These are phyloP conservation scores for Spathaspora passalidarum DNA, from an alignment of 805 yeast species.

Conservation along the genomic window DNA sequence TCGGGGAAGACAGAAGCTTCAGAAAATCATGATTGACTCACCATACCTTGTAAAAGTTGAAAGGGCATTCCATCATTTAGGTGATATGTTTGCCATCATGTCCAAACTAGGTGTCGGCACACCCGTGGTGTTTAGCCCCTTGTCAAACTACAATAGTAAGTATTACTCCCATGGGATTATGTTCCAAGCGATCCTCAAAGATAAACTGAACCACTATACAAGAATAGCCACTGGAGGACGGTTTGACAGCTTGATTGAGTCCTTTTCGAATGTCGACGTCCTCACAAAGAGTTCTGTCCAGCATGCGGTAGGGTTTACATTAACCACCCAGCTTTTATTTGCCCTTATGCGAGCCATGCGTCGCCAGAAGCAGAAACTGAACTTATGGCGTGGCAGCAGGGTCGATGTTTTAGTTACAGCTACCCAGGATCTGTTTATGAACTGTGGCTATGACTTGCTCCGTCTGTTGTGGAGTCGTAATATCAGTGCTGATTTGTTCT, in stretches of 20 bases:
- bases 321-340: conserved; percentile 51
- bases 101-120: conserved; percentile 58
- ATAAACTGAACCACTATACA: conserved; percentile 41
- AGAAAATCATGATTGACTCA: conserved; percentile 71
- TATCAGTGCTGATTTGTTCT: conserved; percentile 68
- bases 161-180: conserved; percentile 80
- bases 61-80: conserved; percentile 58
- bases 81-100: conserved; percentile 52
- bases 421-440: conserved; percentile 47
- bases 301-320: conserved; percentile 79
- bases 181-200: conserved; percentile 81
- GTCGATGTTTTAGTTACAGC: conserved; percentile 83
- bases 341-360: conserved; percentile 30
- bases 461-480: conserved; percentile 69
- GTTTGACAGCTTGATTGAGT: conserved; percentile 70
- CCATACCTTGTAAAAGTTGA: conserved; percentile 61
- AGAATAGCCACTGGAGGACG: conserved; percentile 90
- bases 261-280: conserved; percentile 52
- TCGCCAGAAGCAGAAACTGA: conserved; percentile 9
- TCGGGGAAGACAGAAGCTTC: conserved; percentile 58
- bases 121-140: conserved; percentile 67
- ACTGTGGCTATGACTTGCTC: conserved; percentile 62
- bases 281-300: conserved; percentile 16
- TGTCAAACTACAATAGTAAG: conserved; percentile 76
- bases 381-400: conserved; percentile 38